Base-by-base conservation (phyloP, 495 filamentous ascomycete species). In the Platismatia glauca region DNA sequence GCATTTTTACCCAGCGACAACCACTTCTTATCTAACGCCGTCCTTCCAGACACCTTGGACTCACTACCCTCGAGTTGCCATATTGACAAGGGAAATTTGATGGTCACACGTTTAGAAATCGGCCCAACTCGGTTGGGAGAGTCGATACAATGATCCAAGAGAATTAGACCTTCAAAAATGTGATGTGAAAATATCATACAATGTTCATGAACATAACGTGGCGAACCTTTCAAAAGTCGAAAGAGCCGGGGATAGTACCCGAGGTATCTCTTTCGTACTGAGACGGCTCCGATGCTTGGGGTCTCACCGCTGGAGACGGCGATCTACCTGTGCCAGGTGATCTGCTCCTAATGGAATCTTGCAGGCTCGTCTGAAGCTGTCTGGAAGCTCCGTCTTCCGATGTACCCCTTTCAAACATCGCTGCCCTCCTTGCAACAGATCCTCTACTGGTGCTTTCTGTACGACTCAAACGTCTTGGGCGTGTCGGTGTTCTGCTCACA, bases 361-460 rank as follows among this genome's bases (percentile, higher is more conserved):
- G 55, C 43, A 65, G 56, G 37, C n/a, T 57, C 13, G 33, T 46
- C 38, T 65, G 66, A 24, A 68, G 62, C 46, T 68, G 66, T 18
- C 56, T 65, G 16, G 66, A 68, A 62, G 63, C 39, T 37, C 33
- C 62, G 52, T 65, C 66, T 34, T 65, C 48, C n/a, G 59, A 48
- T 7, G 56, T 24, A 24, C 34, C 33, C 44, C 48, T 62, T 24
- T 68, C 66, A 39, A 68, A 68, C 55, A 68, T 68, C 5, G 66
- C 62, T 59, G 66, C 66, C 52, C 63, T 61, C 56, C 62, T 68
- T 15, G 66, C 66, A 22, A 62, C 50, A 16, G 66, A 68, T 33
- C 50, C 48, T 15, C 62, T 65, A 20, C 66, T 56, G 18, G 37
- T 58, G 31, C 44, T 50, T 33, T 67, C 65, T 56, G 61, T 64